Conservation (phyloP, 129 eudicot species). For the Silybum marianum region DNA sequence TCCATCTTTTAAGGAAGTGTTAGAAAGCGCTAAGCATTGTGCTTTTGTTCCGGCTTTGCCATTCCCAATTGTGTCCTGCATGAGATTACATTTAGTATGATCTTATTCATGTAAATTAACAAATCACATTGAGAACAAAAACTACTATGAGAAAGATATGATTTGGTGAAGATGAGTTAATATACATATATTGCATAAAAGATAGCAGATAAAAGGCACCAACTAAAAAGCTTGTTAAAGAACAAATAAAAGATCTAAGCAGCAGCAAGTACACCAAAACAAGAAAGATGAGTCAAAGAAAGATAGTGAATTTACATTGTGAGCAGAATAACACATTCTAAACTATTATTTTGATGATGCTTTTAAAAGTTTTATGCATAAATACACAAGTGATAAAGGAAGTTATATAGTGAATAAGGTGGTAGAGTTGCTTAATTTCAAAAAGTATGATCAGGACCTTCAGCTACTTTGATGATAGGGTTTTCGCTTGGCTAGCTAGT, state of each 20-base stretch:
- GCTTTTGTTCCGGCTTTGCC: constrained; percentile 90
- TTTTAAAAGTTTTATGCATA: not conserved
- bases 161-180: not conserved
- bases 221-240: not conserved
- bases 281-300: not conserved
- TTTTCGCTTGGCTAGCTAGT: not conserved
- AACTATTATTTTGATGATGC: not conserved
- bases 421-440: not conserved
- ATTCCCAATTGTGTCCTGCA: constrained; percentile 80
- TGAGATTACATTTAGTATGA: constrained; percentile 23
- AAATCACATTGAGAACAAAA: not conserved
- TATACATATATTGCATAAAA: not conserved
- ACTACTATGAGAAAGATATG: not conserved
- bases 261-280: not conserved
- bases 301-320: not conserved
- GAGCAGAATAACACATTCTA: not conserved
- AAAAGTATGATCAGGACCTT: not conserved
- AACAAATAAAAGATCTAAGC: not conserved
- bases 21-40: constrained; percentile 68
- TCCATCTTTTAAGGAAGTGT: constrained; percentile 60
- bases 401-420: not conserved
- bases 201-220: not conserved
- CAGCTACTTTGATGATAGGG: not conserved
- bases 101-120: constrained; percentile 6
- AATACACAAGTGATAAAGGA: not conserved